Percentiles rank a stretch among this genome's conserved stretches.
Conservation (phyloP, 2,329 filamentous ascomycete genomes). For the Colletotrichum sp. region DNA sequence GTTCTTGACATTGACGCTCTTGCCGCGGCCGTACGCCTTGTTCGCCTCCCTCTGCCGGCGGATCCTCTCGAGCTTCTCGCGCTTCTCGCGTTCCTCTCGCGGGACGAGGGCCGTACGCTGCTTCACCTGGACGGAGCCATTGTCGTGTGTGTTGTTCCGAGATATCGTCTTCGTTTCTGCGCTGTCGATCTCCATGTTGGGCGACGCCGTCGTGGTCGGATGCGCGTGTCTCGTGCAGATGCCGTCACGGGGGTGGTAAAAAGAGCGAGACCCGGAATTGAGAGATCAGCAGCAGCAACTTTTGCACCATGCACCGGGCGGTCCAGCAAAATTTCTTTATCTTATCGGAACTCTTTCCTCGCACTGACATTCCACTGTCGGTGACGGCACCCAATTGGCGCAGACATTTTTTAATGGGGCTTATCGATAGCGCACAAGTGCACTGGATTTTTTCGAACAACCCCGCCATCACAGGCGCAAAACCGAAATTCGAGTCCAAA, state of each 20-base stretch:
- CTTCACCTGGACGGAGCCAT: conserved; percentile 58
- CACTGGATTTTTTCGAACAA: background rate
- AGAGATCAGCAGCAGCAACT: background rate
- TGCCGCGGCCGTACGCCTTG: conserved; percentile 83
- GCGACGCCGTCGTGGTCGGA: background rate
- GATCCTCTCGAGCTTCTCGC: conserved; percentile 54
- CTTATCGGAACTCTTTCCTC: conserved; percentile 4
- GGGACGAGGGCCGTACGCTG: conserved; percentile 57
- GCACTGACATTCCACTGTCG: conserved; percentile 28
- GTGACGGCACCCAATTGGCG: conserved; percentile 27
- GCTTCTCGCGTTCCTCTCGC: conserved; percentile 55
- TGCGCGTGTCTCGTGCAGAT: background rate
- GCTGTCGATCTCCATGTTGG: conserved; percentile 40
- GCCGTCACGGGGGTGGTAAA: background rate
- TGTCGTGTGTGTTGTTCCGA: conserved; percentile 44
- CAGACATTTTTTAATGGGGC: background rate
- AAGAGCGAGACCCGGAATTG: background rate
- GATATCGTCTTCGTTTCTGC: conserved; percentile 38
- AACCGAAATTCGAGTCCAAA: conserved; percentile 1
- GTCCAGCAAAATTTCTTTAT: conserved; percentile 12
- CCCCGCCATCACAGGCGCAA: conserved; percentile 11
- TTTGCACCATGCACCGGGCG: background rate
- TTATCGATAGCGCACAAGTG: conserved; percentile 43
- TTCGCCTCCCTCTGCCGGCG: conserved; percentile 68
- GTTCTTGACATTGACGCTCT: conserved; percentile 71